phyloP scores from a whole-genome alignment of 257 asterid species.

The Solanum clarkiae region DNA sequence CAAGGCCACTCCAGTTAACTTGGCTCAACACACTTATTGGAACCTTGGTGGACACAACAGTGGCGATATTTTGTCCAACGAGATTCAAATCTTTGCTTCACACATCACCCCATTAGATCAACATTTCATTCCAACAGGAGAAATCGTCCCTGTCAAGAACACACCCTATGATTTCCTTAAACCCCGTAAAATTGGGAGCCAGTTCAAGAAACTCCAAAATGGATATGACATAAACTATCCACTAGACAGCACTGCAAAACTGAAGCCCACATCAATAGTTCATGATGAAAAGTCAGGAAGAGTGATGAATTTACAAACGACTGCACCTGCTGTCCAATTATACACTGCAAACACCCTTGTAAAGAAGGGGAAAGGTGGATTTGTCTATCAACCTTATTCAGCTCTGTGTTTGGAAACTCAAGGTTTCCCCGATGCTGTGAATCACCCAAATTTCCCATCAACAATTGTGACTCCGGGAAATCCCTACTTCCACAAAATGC shows the following conservation, averaged over 20 bases:
- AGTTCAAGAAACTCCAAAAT: constrained; percentile 22
- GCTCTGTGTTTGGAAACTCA: constrained; percentile 51
- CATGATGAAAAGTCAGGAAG: constrained; percentile 43
- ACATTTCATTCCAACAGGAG: constrained; percentile 57
- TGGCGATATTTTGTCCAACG: constrained; percentile 50
- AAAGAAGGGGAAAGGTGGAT: constrained; percentile 8
- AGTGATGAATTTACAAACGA: constrained; percentile 41
- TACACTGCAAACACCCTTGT: neutral
- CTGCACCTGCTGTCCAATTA: constrained; percentile 15
- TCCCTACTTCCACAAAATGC: neutral
- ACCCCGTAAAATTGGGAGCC: constrained; percentile 32
- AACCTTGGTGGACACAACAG: constrained; percentile 70
- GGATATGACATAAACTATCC: constrained; percentile 74
- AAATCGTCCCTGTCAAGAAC: constrained; percentile 21
- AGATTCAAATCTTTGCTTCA: constrained; percentile 52
- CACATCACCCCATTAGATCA: constrained; percentile 40
- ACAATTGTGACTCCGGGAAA: constrained; percentile 6
- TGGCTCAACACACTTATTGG: constrained; percentile 76
- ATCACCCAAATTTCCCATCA: constrained; percentile 64
- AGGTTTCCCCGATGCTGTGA: constrained; percentile 77
- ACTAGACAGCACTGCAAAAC: constrained; percentile 21
- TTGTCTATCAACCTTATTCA: neutral
- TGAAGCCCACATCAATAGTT: constrained; percentile 41
- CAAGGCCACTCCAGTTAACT: constrained; percentile 73
- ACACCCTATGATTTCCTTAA: constrained; percentile 60